A percentile compares a stretch with the other conserved stretches of the same genome.
Evolutionary conservation across 306 rosid genomes (phyloP).

Genomic region (Gillenia trifoliata): DNA sequence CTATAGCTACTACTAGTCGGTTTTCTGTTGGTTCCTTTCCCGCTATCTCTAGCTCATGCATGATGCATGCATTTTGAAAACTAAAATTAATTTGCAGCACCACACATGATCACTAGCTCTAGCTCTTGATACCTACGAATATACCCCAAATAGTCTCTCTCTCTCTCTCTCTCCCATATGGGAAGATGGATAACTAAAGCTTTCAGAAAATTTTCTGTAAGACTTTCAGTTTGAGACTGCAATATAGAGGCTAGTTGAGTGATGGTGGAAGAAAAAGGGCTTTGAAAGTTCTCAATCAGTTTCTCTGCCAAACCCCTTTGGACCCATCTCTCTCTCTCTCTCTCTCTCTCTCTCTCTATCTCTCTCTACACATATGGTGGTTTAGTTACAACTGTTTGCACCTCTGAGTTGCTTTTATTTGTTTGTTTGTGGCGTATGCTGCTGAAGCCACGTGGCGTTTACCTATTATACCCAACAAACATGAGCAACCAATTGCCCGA

Average conservation of each 20-base stretch:
- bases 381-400: no score
- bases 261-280: slow-evolving; percentile 88
- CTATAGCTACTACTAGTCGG: neutral
- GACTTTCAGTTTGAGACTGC: slow-evolving; percentile 92
- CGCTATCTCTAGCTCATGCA: neutral
- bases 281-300: slow-evolving; percentile 99
- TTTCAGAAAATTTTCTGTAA: slow-evolving; percentile 37
- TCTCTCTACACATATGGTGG: no score
- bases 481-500: neutral
- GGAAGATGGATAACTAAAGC: slow-evolving; percentile 20
- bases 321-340: slow-evolving; percentile 30
- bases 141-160: neutral
- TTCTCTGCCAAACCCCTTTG: slow-evolving; percentile 69
- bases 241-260: slow-evolving; percentile 77
- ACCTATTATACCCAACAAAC: neutral
- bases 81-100: neutral
- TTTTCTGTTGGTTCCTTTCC: neutral
- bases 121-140: no score
- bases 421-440: neutral
- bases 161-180: slow-evolving; percentile 36
- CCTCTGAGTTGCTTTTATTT: neutral
- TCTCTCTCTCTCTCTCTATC: slow-evolving; percentile 8
- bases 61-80: neutral
- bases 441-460: neutral
- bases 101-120: neutral